Base-by-base conservation (phyloP, 192 early-diverging fungal species). In the Coemansia sp. region DNA sequence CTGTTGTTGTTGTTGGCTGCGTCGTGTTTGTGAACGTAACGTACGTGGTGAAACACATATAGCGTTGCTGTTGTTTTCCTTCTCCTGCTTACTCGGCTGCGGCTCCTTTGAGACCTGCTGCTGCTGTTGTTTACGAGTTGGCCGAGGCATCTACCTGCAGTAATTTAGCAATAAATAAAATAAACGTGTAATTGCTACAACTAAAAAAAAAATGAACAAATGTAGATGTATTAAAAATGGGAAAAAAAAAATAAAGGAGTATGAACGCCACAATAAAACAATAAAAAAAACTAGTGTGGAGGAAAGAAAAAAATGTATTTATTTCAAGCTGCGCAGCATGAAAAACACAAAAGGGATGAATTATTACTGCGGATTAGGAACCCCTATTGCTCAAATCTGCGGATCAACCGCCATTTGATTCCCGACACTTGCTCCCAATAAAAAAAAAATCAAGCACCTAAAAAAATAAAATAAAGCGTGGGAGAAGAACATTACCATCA, bases 91-190 rank as follows among this genome's bases (percentile, higher is more conserved):
- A 6, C 43, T 38, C 20, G 5, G 61, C 61, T 32, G 22, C 22
- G 22, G 22, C 22, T 28, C 22, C 22, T 28, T 28, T 28, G 22
- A 28, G 22, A 28, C 22, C 22, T 28, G 37, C 54, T 67, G 38
- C 33, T 67, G 54, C 66, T 57, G 55, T 3, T 67, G n/a, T 64
- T 52, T 70, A 15, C 68, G 68, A 20, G 52, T 34, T 5, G 68
- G 68, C 6, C 68, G 68, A 55, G 68, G 68, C 68, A 70, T 28
- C 22, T 28, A 28, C 22, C 22, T 28, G 22, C 1, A 28, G 22
- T 28, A 28, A 28, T 28, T 28, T 28, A 28, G 22, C 22, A 28
- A 28, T 28, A 28, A 28, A 28, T 70, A 45, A 15, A 48, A 48
- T 15, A 15, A 48, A 48, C 14, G 9, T 58, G 1, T 15, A 12